A percentile compares a stretch with the other conserved stretches of the same genome.
Conservation (phyloP, 2,329 filamentous ascomycete species). For the Diaporthe humulicola region DNA sequence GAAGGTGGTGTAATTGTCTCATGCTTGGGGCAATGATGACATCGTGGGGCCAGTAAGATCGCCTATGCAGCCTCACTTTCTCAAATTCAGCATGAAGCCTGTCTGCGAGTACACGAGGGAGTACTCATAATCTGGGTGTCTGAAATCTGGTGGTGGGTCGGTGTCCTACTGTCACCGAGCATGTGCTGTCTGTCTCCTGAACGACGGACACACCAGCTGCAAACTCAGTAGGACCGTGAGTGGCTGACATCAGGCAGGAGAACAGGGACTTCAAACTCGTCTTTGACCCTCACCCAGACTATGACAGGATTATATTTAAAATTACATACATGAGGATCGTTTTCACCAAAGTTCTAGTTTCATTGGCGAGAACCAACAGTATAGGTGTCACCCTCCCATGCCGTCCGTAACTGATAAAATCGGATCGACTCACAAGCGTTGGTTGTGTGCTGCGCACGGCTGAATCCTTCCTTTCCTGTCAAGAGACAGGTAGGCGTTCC, state of each 20-base stretch:
- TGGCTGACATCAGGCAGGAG: background rate
- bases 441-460: background rate
- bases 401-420: background rate
- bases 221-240: background rate
- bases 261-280: background rate
- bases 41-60: background rate
- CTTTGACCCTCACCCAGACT: background rate
- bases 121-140: background rate
- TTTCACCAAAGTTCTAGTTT: background rate
- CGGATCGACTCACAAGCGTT: background rate
- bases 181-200: background rate
- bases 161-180: background rate
- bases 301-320: background rate
- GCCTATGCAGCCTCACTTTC: background rate
- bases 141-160: background rate
- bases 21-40: background rate
- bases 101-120: background rate
- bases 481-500: background rate
- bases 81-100: too few species aligned
- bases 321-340: background rate
- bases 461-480: background rate
- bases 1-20: background rate
- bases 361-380: background rate
- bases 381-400: background rate
- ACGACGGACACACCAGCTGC: background rate